Conservation (phyloP, 2,329 filamentous ascomycete species). For the Aspergillus texensis region DNA sequence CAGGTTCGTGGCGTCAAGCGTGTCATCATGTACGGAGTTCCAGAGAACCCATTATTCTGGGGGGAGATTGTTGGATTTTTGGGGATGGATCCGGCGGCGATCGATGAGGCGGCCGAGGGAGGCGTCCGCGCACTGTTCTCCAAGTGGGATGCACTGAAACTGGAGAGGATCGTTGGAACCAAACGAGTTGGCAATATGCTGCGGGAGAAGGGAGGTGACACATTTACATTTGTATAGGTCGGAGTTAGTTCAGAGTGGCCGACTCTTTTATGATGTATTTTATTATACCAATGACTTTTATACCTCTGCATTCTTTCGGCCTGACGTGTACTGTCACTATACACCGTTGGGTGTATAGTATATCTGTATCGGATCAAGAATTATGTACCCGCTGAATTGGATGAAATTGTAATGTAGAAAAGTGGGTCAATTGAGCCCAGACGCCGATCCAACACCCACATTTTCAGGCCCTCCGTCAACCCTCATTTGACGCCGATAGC, state of each 20-base stretch:
- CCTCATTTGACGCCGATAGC: background rate
- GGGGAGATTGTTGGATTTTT: slow-evolving; percentile 47
- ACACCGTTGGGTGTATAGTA: too few species aligned
- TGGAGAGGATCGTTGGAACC: slow-evolving; percentile 85
- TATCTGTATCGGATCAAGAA: too few species aligned
- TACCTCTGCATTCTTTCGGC: too few species aligned
- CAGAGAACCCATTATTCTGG: slow-evolving; percentile 72
- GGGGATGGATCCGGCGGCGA: slow-evolving; percentile 44
- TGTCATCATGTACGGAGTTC: slow-evolving; percentile 87
- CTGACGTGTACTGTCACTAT: too few species aligned
- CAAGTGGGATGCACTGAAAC: slow-evolving; percentile 83
- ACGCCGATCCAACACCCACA: too few species aligned
- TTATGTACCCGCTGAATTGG: too few species aligned
- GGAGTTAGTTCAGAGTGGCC: background rate
- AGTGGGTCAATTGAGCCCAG: too few species aligned
- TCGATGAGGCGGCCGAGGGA: slow-evolving; percentile 62
- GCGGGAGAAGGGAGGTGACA: slow-evolving; percentile 76
- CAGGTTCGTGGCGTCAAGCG: slow-evolving; percentile 77
- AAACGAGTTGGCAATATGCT: slow-evolving; percentile 83
- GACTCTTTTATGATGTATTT: background rate
- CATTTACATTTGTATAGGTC: slow-evolving; percentile 85
- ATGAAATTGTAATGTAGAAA: too few species aligned
- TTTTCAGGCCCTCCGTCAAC: too few species aligned
- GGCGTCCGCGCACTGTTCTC: slow-evolving; percentile 70
- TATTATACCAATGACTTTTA: background rate